Conservation (phyloP, 441 rosid species). For the Mallotus repandus region DNA sequence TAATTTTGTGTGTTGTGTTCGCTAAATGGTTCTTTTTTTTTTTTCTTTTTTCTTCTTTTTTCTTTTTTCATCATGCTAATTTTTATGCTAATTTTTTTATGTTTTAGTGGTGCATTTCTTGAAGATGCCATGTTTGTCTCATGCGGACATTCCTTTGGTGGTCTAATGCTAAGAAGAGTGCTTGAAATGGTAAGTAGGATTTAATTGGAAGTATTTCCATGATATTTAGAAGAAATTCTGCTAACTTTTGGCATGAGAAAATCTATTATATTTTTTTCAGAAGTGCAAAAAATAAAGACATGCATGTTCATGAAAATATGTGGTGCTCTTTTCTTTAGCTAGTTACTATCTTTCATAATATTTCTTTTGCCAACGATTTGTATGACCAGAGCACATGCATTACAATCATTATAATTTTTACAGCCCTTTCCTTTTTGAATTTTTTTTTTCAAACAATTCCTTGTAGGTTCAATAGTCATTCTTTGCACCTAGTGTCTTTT, state of each 20-base stretch:
- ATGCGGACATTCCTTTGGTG: slow-evolving; percentile 98
- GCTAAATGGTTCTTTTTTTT: slow-evolving; percentile 14
- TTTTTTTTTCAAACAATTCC: no score
- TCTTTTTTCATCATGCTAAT: slow-evolving; percentile 18
- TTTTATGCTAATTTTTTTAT: slow-evolving; percentile 28
- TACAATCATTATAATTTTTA: not conserved
- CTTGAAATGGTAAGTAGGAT: slow-evolving; percentile 66
- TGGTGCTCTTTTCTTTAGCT: not conserved
- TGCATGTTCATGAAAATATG: not conserved
- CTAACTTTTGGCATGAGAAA: not conserved
- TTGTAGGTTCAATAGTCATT: not conserved
- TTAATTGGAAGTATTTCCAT: not conserved
- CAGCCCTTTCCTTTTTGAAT: not conserved
- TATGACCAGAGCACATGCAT: not conserved
- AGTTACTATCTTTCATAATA: not conserved
- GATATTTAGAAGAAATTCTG: no score
- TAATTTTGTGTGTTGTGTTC: not conserved
- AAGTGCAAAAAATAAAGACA: not conserved
- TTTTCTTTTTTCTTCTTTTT: not conserved
- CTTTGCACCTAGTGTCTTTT: not conserved
- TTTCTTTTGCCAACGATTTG: not conserved
- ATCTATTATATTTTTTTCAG: not conserved
- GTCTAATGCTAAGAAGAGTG: slow-evolving; percentile 87
- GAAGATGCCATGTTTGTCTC: slow-evolving; percentile 92
- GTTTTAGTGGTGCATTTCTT: slow-evolving; percentile 83